A percentile compares a stretch with the other conserved stretches of the same genome.
Evolutionary conservation across 1,139 yeast genomes (phyloP).

Genomic region (Yamadazyma siamensis): DNA sequence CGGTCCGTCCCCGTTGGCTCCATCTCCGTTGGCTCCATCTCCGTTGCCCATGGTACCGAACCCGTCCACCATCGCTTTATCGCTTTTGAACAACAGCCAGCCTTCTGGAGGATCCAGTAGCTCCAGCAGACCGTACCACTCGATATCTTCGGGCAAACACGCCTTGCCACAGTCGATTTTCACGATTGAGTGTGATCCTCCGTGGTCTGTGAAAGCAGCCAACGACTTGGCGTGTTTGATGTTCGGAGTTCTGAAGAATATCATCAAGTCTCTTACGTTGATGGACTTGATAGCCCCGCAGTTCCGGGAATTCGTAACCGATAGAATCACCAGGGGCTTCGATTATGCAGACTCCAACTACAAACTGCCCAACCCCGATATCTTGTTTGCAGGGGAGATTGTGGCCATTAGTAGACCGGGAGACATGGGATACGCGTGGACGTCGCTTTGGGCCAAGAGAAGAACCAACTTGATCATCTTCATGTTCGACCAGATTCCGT

Average conservation of each 20-base stretch:
- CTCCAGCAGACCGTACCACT: conserved; percentile 50
- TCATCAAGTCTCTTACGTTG: conserved; percentile 60
- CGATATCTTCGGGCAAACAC: conserved; percentile 61
- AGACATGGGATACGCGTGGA: conserved; percentile 60
- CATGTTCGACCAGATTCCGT: conserved; percentile 84
- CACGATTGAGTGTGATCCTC: conserved; percentile 71
- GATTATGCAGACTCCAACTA: conserved; percentile 4
- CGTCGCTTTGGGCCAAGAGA: conserved; percentile 84
- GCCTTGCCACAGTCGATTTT: conserved; percentile 78
- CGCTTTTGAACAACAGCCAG: conserved; percentile 15
- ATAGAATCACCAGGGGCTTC: conserved; percentile 37
- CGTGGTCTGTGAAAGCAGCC: conserved; percentile 80
- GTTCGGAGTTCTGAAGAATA: conserved; percentile 74
- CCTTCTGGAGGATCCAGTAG: conserved; percentile 3
- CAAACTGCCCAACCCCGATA: conserved; percentile 17
- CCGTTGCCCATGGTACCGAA: conserved; percentile 16
- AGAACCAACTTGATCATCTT: conserved; percentile 70
- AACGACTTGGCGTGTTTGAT: conserved; percentile 87
- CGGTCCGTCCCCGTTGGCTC: conserved; percentile 13
- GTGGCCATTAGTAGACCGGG: conserved; percentile 53
- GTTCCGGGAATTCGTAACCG: conserved; percentile 62
- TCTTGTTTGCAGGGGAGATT: conserved; percentile 52
- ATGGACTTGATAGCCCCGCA: conserved; percentile 78
- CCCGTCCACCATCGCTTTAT: conserved; percentile 29
- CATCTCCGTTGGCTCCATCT: conserved; percentile 14